A percentile compares a stretch with the other conserved stretches of the same genome.
These are phyloP conservation scores for Psilocybe subaeruginosa DNA, from an alignment of 768 basidiomycete genomes.

Conservation along the genomic window DNA sequence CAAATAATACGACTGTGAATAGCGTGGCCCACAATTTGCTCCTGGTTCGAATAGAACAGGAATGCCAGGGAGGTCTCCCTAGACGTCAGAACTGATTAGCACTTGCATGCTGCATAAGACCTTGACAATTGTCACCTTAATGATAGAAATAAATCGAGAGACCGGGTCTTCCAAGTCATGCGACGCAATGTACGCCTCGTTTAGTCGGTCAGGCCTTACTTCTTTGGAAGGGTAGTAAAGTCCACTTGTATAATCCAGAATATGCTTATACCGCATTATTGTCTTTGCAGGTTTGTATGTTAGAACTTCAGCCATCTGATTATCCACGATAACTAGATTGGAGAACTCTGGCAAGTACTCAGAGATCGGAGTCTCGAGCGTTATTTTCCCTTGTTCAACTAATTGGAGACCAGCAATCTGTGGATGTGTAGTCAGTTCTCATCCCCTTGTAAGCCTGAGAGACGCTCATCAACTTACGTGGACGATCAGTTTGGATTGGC, in stretches of 20 bases:
- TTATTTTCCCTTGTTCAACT: constrained; percentile 28
- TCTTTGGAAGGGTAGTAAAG: constrained; percentile 23
- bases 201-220: neutral
- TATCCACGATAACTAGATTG: constrained; percentile 24
- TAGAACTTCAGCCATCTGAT: constrained; percentile 5
- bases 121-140: neutral
- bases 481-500: constrained; percentile 35
- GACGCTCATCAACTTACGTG: constrained; percentile 23
- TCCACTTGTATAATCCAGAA: constrained; percentile 34
- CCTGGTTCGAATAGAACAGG: constrained; percentile 34
- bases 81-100: neutral
- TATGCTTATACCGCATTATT: constrained; percentile 23
- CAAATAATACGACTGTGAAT: neutral
- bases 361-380: constrained; percentile 20
- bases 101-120: constrained; percentile 17
- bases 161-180: constrained; percentile 12
- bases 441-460: neutral
- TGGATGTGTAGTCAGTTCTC: neutral
- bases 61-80: constrained; percentile 28
- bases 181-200: constrained; percentile 6
- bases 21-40: constrained; percentile 25
- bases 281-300: constrained; percentile 26
- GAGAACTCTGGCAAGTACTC: constrained; percentile 26
- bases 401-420: constrained; percentile 30
- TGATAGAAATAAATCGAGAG: constrained; percentile 23